These are phyloP conservation scores for Paraglomus brasilianum DNA, from an alignment of 192 early-diverging fungal species.

Conservation along the genomic window DNA sequence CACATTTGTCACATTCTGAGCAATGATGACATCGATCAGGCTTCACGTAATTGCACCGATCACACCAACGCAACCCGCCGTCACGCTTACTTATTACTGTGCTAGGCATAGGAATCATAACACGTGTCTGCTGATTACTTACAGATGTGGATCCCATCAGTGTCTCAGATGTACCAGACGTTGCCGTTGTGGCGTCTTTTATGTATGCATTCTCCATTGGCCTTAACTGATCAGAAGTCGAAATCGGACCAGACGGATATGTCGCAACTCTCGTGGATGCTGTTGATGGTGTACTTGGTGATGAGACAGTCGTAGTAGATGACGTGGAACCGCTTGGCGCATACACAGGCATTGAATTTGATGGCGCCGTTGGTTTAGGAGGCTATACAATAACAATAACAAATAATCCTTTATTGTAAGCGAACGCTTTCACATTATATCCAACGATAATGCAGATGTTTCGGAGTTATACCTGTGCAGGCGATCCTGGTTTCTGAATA, in stretches of 20 bases:
- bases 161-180: neutral
- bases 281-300: neutral
- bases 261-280: conserved; percentile 7
- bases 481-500: conserved; percentile 42
- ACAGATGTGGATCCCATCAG: too few species aligned
- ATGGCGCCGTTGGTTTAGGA: neutral
- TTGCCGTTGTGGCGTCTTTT: conserved; percentile 8
- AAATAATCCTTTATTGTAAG: neutral
- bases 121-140: neutral
- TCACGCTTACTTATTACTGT: conserved; percentile 25
- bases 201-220: conserved; percentile 12
- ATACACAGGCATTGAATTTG: conserved; percentile 3
- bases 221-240: conserved; percentile 17
- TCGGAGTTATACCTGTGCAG: conserved; percentile 41
- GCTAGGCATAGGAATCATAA: conserved; percentile 23
- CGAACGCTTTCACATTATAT: neutral
- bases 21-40: conserved; percentile 58
- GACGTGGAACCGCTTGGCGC: conserved; percentile 2
- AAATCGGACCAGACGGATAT: conserved; percentile 4
- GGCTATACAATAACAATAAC: neutral
- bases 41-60: conserved; percentile 45
- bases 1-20: conserved; percentile 48
- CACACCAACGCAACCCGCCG: conserved; percentile 36
- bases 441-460: neutral
- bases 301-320: neutral